Evolutionary conservation across 2,329 filamentous ascomycete genomes (phyloP).

Genomic region (Microthyrium microscopicum): DNA sequence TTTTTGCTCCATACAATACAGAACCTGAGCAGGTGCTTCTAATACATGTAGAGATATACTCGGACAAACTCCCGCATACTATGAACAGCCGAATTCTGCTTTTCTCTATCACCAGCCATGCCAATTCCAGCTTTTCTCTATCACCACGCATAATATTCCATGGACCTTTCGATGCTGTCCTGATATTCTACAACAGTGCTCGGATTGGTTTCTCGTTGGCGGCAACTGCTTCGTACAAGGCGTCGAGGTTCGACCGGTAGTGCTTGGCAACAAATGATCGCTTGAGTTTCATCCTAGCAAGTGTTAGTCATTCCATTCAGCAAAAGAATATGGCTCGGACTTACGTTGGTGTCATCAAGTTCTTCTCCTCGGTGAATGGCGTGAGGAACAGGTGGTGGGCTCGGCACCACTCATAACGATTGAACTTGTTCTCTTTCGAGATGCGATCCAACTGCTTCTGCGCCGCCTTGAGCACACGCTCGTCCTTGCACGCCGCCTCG

Average conservation of each 20-base stretch:
- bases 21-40: too few species aligned
- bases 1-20: too few species aligned
- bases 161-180: too few species aligned
- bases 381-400: constrained; percentile 63
- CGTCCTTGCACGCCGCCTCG: constrained; percentile 47
- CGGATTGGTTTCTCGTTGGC: too few species aligned
- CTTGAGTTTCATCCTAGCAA: constrained; percentile 50
- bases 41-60: too few species aligned
- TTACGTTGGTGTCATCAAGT: constrained; percentile 76
- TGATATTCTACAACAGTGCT: too few species aligned
- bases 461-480: constrained; percentile 57
- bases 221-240: constrained; percentile 41
- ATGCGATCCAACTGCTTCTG: constrained; percentile 64
- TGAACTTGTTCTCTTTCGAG: constrained; percentile 72
- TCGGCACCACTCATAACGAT: constrained; percentile 72
- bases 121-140: too few species aligned
- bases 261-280: constrained; percentile 48
- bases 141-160: too few species aligned
- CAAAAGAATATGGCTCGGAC: constrained; percentile 20
- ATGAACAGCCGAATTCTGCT: too few species aligned
- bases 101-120: too few species aligned
- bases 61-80: too few species aligned
- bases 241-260: constrained; percentile 40
- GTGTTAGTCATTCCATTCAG: constrained; percentile 11
- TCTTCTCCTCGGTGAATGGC: constrained; percentile 86